These are phyloP conservation scores for Sarocladium oryzae DNA, from an alignment of 2,329 filamentous ascomycete genomes.

Conservation along the genomic window DNA sequence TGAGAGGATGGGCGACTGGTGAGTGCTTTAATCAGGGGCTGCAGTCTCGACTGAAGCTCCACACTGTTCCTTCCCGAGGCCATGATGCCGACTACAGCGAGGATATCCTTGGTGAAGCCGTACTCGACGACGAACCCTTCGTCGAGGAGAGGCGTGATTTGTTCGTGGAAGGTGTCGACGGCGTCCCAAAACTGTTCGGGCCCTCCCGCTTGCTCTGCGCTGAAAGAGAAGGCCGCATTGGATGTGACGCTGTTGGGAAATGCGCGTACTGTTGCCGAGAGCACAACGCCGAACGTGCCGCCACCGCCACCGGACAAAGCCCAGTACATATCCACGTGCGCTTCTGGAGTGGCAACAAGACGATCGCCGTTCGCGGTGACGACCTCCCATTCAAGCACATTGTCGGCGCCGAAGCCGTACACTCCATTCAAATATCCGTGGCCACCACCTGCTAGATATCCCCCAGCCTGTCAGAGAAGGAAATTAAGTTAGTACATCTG, in stretches of 20 bases:
- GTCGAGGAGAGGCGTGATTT: not conserved
- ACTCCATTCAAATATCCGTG: conserved; percentile 38
- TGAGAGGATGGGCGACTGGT: too few species aligned
- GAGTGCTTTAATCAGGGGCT: too few species aligned
- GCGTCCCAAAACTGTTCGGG: not conserved
- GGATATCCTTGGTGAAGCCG: not conserved
- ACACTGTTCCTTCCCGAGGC: not conserved
- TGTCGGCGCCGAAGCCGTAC: conserved; percentile 47
- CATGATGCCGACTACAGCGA: not conserved
- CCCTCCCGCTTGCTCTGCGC: not conserved
- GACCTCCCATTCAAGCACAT: conserved; percentile 43
- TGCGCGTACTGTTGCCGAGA: conserved; percentile 41
- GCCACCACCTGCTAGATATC: conserved; percentile 50
- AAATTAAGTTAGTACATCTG: conserved; percentile 41
- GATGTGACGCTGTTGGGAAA: conserved; percentile 24
- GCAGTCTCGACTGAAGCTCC: too few species aligned
- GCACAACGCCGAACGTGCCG: conserved; percentile 46
- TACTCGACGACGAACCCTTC: conserved; percentile 1
- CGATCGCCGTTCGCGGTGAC: conserved; percentile 39
- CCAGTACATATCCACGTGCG: conserved; percentile 49
- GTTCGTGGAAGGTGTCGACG: not conserved
- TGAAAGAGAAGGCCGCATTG: not conserved
- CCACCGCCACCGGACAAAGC: conserved; percentile 45
- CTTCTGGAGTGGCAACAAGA: conserved; percentile 29
- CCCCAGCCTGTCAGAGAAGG: conserved; percentile 28